A percentile compares a stretch with the other conserved stretches of the same genome.
Conservation (phyloP, 2,329 filamentous ascomycete genomes). For the Arthrobotrys pseudoclavata region DNA sequence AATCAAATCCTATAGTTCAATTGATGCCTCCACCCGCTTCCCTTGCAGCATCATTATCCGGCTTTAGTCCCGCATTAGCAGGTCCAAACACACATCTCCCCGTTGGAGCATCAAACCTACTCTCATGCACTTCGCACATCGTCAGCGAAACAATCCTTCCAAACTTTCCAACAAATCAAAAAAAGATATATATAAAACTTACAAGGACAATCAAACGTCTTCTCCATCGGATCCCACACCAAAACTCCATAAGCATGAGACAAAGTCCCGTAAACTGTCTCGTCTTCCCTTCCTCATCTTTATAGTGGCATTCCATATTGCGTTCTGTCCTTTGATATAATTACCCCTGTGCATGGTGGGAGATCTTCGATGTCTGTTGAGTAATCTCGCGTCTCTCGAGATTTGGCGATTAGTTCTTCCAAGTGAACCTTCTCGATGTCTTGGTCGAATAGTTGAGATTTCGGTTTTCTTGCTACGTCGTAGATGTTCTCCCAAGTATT, state of each 20-base stretch:
- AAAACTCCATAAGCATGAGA: slow-evolving; percentile 22
- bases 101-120: slow-evolving; percentile 31
- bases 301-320: slow-evolving; percentile 11
- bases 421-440: slow-evolving; percentile 62
- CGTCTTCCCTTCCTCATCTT: slow-evolving; percentile 7
- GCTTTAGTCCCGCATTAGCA: slow-evolving; percentile 7
- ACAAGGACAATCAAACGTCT: slow-evolving; percentile 24
- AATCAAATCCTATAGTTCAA: background rate
- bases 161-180: background rate
- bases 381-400: slow-evolving; percentile 4
- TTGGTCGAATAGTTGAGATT: slow-evolving; percentile 69
- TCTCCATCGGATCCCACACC: slow-evolving; percentile 13
- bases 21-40: background rate
- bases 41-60: slow-evolving; percentile 17
- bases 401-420: slow-evolving; percentile 13
- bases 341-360: background rate
- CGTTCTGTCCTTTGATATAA: background rate
- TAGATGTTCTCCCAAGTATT: slow-evolving; percentile 71
- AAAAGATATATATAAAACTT: background rate
- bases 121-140: slow-evolving; percentile 16
- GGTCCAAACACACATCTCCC: slow-evolving; percentile 24
- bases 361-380: slow-evolving; percentile 17
- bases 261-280: slow-evolving; percentile 17
- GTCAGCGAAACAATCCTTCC: background rate
- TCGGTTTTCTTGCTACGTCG: slow-evolving; percentile 70